phyloP scores from a whole-genome alignment of 208 protist genomes.

The Crithidia fasciculata region DNA sequence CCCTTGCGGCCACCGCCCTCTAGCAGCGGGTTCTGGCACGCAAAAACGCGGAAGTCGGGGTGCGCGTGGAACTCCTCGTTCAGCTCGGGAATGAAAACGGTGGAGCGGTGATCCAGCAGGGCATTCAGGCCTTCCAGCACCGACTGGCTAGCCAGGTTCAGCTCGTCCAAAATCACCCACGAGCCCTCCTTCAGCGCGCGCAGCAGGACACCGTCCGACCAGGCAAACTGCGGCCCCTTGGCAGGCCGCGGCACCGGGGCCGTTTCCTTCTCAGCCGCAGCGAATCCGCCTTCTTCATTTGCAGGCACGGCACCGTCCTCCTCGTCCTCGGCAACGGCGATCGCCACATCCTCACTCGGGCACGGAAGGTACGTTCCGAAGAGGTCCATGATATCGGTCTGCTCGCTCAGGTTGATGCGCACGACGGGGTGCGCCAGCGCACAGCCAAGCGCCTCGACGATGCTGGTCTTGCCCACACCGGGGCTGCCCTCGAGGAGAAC shows the following conservation, averaged over 20 bases:
- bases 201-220: constrained; percentile 98
- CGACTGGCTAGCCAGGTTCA: constrained; percentile 99
- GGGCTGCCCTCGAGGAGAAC: constrained; percentile 98
- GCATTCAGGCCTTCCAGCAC: constrained; percentile 99
- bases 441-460: constrained; percentile 96
- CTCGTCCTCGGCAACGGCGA: constrained; percentile 45
- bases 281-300: constrained; percentile 55
- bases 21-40: constrained; percentile 98
- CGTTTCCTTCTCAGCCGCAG: constrained; percentile 31
- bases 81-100: constrained; percentile 94
- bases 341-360: constrained; percentile 24
- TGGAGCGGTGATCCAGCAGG: constrained; percentile 98
- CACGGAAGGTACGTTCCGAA: constrained; percentile 91
- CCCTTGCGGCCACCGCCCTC: constrained; percentile 99
- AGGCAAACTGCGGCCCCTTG: constrained; percentile 93
- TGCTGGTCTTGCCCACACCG: constrained; percentile 99
- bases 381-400: constrained; percentile 99
- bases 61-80: constrained; percentile 87
- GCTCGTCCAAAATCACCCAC: constrained; percentile 99
- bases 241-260: neutral
- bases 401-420: constrained; percentile 99
- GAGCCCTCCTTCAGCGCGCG: constrained; percentile 94
- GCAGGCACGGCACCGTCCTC: constrained; percentile 55
- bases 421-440: constrained; percentile 93
- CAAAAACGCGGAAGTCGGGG: constrained; percentile 98